Evolutionary conservation across 805 yeast species (phyloP).

Genomic region (Metschnikowia vanudenii): DNA sequence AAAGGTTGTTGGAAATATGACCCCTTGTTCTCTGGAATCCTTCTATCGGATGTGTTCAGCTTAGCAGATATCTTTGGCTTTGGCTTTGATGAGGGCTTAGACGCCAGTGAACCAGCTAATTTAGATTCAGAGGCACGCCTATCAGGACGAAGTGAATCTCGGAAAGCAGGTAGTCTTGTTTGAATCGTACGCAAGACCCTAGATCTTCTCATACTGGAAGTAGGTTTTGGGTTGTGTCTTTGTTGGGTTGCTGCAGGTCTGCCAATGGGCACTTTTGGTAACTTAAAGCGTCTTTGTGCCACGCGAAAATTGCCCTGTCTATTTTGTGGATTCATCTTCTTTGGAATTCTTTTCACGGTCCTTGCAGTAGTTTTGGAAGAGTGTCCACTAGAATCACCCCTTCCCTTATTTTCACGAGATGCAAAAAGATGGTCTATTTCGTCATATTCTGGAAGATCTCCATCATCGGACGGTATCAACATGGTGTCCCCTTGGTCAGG

Average conservation of each 20-base stretch:
- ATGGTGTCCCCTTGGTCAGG: no score
- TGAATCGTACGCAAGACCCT: constrained; percentile 4
- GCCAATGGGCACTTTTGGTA: neutral
- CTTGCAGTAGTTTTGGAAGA: neutral
- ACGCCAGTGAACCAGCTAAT: neutral
- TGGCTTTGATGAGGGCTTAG: neutral
- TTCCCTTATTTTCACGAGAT: neutral
- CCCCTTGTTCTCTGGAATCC: neutral
- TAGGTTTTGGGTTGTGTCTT: neutral
- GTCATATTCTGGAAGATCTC: constrained; percentile 11
- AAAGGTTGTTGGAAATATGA: constrained; percentile 3
- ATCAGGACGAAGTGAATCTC: neutral
- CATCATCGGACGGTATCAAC: neutral
- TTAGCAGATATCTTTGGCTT: neutral
- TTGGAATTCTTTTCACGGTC: neutral
- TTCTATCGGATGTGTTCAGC: no score
- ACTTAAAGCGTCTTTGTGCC: neutral
- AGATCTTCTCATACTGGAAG: neutral
- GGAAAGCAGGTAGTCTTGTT: constrained; percentile 5
- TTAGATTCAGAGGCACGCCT: neutral
- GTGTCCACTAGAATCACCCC: neutral
- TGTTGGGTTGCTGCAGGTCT: constrained; percentile 4
- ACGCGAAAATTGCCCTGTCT: neutral
- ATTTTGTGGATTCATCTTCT: neutral
- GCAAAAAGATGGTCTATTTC: constrained; percentile 14